These are phyloP conservation scores for Aspergillus indologenus DNA, from an alignment of 495 filamentous ascomycete genomes.

Conservation along the genomic window DNA sequence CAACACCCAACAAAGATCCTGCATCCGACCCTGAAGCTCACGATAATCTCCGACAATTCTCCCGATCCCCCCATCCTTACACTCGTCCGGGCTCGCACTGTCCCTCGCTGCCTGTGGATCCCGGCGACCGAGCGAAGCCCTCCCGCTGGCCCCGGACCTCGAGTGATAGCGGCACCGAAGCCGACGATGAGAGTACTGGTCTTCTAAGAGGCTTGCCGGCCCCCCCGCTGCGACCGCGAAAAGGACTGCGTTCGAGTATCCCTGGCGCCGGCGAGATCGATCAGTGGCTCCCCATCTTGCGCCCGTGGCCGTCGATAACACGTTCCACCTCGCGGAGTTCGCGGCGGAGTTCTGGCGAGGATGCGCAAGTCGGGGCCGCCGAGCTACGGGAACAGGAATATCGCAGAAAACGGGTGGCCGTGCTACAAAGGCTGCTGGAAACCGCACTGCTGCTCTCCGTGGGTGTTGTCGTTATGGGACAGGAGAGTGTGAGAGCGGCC, in stretches of 20 bases:
- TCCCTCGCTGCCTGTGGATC: constrained; percentile 20
- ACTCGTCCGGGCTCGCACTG: constrained; percentile 46
- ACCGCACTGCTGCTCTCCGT: constrained; percentile 43
- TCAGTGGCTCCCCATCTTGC: constrained; percentile 34
- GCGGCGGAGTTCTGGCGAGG: constrained; percentile 41
- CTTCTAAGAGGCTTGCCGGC: constrained; percentile 79
- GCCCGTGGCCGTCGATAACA: constrained; percentile 39
- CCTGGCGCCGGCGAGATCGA: constrained; percentile 40
- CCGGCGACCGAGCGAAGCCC: constrained; percentile 26
- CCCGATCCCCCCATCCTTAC: constrained; percentile 78
- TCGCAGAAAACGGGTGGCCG: constrained; percentile 39
- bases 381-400: constrained; percentile 31
- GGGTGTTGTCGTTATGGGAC: constrained; percentile 39
- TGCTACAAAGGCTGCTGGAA: constrained; percentile 46
- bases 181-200: constrained; percentile 74
- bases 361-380: constrained; percentile 26
- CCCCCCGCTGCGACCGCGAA: constrained; percentile 64
- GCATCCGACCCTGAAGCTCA: constrained; percentile 21
- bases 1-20: constrained; percentile 24
- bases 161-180: constrained; percentile 88
- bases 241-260: constrained; percentile 61
- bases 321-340: constrained; percentile 32
- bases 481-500: constrained; percentile 29
- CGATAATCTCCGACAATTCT: constrained; percentile 49
- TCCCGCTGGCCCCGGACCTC: constrained; percentile 48